phyloP scores from a whole-genome alignment of 78 protist species.

The Goniomonas avonlea region DNA sequence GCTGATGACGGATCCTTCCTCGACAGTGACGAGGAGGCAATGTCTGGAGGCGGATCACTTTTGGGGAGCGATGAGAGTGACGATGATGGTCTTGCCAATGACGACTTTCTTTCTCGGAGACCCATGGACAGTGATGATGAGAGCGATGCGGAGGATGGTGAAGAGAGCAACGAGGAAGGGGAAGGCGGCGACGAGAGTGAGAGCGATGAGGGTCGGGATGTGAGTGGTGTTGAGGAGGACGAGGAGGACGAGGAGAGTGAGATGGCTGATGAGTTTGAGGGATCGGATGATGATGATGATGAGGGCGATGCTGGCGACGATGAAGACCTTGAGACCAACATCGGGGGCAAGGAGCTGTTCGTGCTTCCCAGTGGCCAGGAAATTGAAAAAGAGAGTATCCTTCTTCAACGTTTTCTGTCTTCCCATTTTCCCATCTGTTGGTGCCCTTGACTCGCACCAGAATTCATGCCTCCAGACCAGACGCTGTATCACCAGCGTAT shows the following conservation, averaged over 20 bases:
- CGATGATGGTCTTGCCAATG: slow-evolving; percentile 12
- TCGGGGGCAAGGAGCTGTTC: background rate
- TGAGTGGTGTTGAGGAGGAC: background rate
- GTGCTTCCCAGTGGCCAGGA: no score
- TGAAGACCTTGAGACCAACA: slow-evolving; percentile 25
- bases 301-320: slow-evolving; percentile 25
- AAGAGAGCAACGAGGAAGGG: background rate
- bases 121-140: background rate
- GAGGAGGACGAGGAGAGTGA: slow-evolving; percentile 24
- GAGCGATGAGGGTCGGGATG: no score
- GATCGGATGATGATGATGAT: background rate
- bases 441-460: background rate
- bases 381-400: background rate
- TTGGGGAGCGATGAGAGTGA: slow-evolving; percentile 41
- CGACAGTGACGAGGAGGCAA: background rate
- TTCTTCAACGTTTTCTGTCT: slow-evolving; percentile 20
- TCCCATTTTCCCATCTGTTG: background rate
- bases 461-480: no score
- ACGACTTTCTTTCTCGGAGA: background rate
- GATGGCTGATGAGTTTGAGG: slow-evolving; percentile 21
- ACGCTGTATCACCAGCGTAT: background rate
- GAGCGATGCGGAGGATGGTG: background rate
- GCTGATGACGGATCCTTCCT: background rate
- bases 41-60: no score
- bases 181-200: no score